Conservation (phyloP, 495 filamentous ascomycete species). For the Cercophora scortea region DNA sequence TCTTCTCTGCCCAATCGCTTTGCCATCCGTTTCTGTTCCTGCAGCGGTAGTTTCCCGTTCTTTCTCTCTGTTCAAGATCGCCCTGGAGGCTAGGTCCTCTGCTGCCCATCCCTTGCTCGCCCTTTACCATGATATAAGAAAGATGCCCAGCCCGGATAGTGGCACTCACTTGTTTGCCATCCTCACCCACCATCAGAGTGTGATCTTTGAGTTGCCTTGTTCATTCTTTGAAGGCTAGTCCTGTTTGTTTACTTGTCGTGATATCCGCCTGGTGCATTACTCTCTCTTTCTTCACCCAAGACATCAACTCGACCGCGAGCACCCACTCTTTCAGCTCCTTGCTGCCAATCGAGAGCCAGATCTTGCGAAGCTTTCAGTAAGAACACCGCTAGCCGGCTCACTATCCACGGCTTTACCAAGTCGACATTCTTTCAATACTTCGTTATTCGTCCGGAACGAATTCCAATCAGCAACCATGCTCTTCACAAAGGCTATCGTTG, state of each 20-base stretch:
- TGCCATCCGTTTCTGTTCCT: slow-evolving; percentile 5
- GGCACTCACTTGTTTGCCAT: background rate
- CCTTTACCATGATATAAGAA: slow-evolving; percentile 17
- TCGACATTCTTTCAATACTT: no score
- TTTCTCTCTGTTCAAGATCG: background rate
- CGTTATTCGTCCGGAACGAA: slow-evolving; percentile 29
- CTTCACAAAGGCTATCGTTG: slow-evolving; percentile 25
- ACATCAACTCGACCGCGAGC: background rate
- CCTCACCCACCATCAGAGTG: background rate
- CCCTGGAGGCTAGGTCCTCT: slow-evolving; percentile 1
- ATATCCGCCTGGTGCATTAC: slow-evolving; percentile 32
- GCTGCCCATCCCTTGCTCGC: slow-evolving; percentile 1
- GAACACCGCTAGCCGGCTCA: no score
- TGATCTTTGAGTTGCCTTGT: slow-evolving; percentile 21
- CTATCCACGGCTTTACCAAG: no score
- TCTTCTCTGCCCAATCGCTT: slow-evolving; percentile 11
- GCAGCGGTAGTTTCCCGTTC: slow-evolving; percentile 11
- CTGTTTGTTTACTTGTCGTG: slow-evolving; percentile 20
- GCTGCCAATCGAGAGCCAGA: background rate
- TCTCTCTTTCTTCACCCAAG: slow-evolving; percentile 22
- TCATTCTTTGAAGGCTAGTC: slow-evolving; percentile 28
- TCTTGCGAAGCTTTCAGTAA: no score
- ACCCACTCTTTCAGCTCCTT: background rate
- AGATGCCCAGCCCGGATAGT: slow-evolving; percentile 10
- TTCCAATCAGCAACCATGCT: slow-evolving; percentile 29